Evolutionary conservation across 345 rosid genomes (phyloP).

Genomic region (Populus tremula): DNA sequence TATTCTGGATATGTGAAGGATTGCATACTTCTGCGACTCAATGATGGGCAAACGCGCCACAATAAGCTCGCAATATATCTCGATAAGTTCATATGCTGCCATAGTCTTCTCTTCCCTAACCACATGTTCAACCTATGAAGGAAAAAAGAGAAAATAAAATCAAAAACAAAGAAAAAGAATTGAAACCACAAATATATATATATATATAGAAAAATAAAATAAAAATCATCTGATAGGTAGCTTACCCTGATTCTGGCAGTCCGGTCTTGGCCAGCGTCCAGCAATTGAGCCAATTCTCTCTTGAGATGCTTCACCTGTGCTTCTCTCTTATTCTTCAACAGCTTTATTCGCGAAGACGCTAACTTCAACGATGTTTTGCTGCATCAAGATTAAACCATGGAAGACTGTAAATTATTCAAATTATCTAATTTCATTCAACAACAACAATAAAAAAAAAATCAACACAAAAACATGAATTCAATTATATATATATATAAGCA

Average conservation of each 20-base stretch:
- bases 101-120: slow-evolving; percentile 86
- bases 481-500: background rate
- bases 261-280: slow-evolving; percentile 76
- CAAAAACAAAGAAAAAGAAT: background rate
- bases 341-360: slow-evolving; percentile 68
- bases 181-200: background rate
- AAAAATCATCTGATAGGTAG: background rate
- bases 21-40: slow-evolving; percentile 77
- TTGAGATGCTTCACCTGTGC: slow-evolving; percentile 61
- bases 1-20: background rate
- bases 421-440: background rate
- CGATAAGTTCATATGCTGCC: slow-evolving; percentile 76
- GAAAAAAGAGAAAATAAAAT: background rate
- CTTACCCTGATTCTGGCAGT: slow-evolving; percentile 80
- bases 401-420: background rate
- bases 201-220: background rate
- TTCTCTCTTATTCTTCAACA: slow-evolving; percentile 69
- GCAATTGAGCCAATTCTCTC: slow-evolving; percentile 75
- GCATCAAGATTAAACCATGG: slow-evolving; percentile 14
- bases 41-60: slow-evolving; percentile 72
- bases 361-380: slow-evolving; percentile 80
- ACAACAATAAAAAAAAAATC: background rate
- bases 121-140: slow-evolving; percentile 82
- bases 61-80: slow-evolving; percentile 74
- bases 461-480: background rate